Evolutionary conservation across 108 stramenopile genomes (phyloP).

Genomic region (Nannochloropsis gaditana): DNA sequence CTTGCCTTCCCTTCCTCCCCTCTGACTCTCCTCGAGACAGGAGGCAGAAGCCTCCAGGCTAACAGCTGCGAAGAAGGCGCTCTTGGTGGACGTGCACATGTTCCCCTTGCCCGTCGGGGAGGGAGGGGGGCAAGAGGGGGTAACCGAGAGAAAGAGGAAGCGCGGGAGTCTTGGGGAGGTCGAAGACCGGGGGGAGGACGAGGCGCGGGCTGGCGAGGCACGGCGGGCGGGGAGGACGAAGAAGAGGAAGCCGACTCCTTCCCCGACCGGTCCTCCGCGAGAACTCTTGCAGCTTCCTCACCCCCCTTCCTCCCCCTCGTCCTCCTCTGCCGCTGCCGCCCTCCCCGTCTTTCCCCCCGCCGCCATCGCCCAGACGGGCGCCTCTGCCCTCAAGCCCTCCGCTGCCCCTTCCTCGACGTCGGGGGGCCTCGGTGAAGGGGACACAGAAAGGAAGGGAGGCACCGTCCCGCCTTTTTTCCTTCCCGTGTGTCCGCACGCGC

Average conservation of each 20-base stretch:
- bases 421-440: too few species aligned
- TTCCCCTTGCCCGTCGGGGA: background rate
- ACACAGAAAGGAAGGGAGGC: too few species aligned
- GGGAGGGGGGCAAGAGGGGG: background rate
- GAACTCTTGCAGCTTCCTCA: background rate
- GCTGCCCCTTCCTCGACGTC: too few species aligned
- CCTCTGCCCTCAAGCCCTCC: too few species aligned
- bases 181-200: too few species aligned
- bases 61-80: background rate
- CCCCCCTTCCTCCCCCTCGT: background rate
- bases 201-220: too few species aligned
- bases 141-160: too few species aligned
- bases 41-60: background rate
- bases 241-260: background rate
- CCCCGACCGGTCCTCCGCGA: background rate
- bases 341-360: background rate
- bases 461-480: background rate
- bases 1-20: background rate
- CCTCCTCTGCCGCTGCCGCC: background rate
- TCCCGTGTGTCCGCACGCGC: background rate
- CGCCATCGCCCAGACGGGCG: background rate
- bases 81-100: background rate
- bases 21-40: background rate
- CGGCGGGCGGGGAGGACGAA: background rate
- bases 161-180: too few species aligned